Base-by-base conservation (phyloP, 257 asterid species). In the Salvia rosmarinus region DNA sequence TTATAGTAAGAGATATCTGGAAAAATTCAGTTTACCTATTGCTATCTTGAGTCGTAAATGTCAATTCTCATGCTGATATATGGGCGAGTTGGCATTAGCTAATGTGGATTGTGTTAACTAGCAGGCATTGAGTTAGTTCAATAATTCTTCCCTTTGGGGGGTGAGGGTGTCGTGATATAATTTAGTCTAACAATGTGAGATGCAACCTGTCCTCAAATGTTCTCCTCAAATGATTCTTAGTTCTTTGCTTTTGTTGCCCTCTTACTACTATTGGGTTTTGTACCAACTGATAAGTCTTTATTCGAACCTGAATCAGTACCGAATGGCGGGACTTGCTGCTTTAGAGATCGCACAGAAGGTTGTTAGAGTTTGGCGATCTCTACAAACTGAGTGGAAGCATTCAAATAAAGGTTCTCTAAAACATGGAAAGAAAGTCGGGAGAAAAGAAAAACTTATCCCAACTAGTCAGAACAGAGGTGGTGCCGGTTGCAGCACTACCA, bases 281-380 rank as follows among this genome's bases (percentile, higher is more conserved):
- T 47, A 32, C 71, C 73, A 74, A 67, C 70, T 75, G 63, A 75
- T 72, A 54, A 54, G 21, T 75, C 54, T 73, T 47, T 55, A 65
- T 70, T 32, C 79, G 73, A 63, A 64, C 67, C 67, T 80, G 69
- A 67, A 70, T 80, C 96, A 94, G 97, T 87, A 91, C 73, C 95
- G 99, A 56, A 94, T 94, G 99, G 99, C 99, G 28, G 99, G 99
- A 34, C 90, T 94, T 61, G 98, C 99, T 74, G 96, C 96, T 76
- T 88, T 94, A 69, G 99, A 94, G 83, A 88, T 94, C 74, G 99
- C 99, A 56, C 99, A 94, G 59, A 94, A 85, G 82, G 95, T 91
- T 79, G 90, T 90, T 37, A 91, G 78, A 82, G 91, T 87, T 76
- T 94, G 99, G 99, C 97, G 98, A 77, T 80, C 96, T 64, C 79